Evolutionary conservation across 1,284 basidiomycete species (phyloP).

Genomic region (Dichomitus squalens): DNA sequence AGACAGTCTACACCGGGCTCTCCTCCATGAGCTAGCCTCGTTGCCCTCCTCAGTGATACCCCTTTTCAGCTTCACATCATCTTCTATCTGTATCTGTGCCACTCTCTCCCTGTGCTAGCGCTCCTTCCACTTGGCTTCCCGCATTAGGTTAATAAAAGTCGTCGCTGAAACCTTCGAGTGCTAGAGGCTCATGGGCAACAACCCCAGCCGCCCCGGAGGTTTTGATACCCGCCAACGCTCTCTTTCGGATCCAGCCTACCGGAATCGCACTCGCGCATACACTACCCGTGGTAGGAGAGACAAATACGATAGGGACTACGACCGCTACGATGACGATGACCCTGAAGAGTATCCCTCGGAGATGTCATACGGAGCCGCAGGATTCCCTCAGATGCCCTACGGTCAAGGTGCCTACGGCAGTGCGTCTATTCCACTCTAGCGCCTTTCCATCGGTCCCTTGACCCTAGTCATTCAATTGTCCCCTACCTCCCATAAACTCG

Average conservation of each 20-base stretch:
- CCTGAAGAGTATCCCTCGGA: neutral
- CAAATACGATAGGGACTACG: conserved; percentile 8
- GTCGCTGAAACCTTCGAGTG: neutral
- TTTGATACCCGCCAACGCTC: conserved; percentile 2
- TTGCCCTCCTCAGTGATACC: conserved; percentile 7
- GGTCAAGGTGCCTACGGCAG: neutral
- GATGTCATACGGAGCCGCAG: neutral
- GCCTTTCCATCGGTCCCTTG: neutral
- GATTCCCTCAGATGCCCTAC: neutral
- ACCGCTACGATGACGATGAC: neutral
- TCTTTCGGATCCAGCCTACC: conserved; percentile 9
- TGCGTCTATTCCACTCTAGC: neutral
- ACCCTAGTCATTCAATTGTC: no score
- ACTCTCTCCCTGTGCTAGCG: conserved; percentile 2
- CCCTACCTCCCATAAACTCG: neutral
- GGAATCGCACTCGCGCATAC: conserved; percentile 4
- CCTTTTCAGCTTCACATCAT: neutral
- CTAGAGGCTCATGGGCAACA: conserved; percentile 23
- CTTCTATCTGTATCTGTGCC: conserved; percentile 5
- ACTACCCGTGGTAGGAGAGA: conserved; percentile 2
- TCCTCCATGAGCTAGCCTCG: conserved; percentile 14
- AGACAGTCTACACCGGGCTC: neutral
- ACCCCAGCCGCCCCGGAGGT: conserved; percentile 15
- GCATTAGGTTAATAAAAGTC: neutral
- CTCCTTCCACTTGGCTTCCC: neutral